Conservation (phyloP, 768 basidiomycete species). For the Suillus subaureus region DNA sequence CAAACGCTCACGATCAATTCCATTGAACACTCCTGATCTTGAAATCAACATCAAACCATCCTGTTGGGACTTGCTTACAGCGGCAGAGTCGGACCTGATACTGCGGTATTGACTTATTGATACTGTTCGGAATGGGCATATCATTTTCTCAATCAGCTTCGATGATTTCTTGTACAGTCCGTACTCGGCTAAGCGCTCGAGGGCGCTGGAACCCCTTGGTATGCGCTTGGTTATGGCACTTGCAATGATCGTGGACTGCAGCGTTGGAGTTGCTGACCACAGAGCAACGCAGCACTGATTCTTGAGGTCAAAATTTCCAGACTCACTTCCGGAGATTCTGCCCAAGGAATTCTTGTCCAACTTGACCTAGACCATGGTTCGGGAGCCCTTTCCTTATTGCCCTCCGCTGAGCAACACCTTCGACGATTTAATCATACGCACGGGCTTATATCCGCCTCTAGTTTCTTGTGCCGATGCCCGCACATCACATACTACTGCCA, state of each 20-base stretch:
- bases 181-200: background rate
- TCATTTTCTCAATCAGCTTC: background rate
- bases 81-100: background rate
- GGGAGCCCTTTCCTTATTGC: background rate
- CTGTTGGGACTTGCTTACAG: background rate
- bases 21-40: background rate
- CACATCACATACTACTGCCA: background rate
- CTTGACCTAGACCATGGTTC: background rate
- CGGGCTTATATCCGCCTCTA: background rate
- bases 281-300: background rate
- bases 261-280: background rate
- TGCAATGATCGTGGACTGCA: background rate
- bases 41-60: background rate
- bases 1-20: background rate
- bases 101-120: background rate
- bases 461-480: background rate
- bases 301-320: background rate
- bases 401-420: background rate
- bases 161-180: background rate
- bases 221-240: background rate
- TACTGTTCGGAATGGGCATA: background rate
- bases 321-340: background rate
- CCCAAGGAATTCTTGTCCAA: background rate
- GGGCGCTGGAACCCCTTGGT: background rate
- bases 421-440: background rate